Evolutionary conservation across 495 filamentous ascomycete genomes (phyloP), one percentile per base, ranked within the genome.

Genomic region (Penicillium pulvis): DNA sequence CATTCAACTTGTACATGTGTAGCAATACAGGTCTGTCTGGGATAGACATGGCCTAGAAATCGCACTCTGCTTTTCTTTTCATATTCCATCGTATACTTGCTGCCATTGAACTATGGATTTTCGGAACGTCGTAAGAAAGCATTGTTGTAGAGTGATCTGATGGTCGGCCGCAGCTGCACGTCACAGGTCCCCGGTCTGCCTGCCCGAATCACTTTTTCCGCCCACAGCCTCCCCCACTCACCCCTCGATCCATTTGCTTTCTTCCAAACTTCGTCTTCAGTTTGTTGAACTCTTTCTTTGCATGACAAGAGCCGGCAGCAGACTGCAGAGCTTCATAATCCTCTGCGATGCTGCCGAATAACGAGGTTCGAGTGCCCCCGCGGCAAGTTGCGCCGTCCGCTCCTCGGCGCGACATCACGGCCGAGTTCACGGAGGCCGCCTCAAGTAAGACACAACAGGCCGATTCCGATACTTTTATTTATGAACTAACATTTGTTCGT

Each of bases 381-480:
- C 73, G 71, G 67, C 61, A 65, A 53, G 65, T 70, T 59, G 70
- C 74, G 64, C 75, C 77, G 65, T 68, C 75, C 48, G 76, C 85
- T 17, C 74, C 82, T 64, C 81, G 85, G 60, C 79, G 78, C 58
- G 89, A 96, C 76, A 91, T 96, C 67, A 96, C 92, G 8, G 76
- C 82, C 51, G 82, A 86, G 61, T 96, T 97, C 69, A 79, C 77
- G 1, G 67, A 80, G 55, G 90, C 92, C 52, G 83, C 89, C 49
- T 79, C 80, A 54, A 83, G 91, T 93, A 76, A 56, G 83, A 31
- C 30, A 31, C 43, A 23, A 36, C 10, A 49, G 6, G 24, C n/a
- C 42, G 7, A n/a, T 39, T 49, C 4, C 12, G 23, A 14, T 16
- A 1, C 12, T 41, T 41, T 28, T 28, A 4, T 14, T 55, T 42